Base-by-base conservation (phyloP, 257 asterid species). In the Capsicum chinense region DNA sequence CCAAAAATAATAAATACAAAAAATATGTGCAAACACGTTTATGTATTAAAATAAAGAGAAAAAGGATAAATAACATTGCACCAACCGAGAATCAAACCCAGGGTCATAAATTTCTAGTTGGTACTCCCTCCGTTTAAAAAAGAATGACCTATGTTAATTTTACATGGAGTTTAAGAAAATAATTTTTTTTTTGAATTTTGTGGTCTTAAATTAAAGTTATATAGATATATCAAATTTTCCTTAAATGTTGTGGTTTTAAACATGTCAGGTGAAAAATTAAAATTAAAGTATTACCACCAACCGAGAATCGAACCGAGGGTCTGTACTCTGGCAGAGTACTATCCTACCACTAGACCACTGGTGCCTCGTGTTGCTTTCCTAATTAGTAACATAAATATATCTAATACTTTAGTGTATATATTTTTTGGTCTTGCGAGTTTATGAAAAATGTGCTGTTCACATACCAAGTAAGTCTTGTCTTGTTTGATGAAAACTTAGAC, bases 241-340 rank as follows among this genome's bases (percentile, higher is more conserved):
- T 26, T 26, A 26, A 26, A 26, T 26, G 33, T 39, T 39, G 42
- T 39, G 42, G 42, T 39, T 4, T 39, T 39, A 39, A 39, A 39
- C 42, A 39, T 39, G 42, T 39, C 42, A 39, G 4, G 2, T 39
- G 42, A 2, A 39, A 39, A 39, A 4, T 39, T 39, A 4, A 39
- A 39, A 39, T 39, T 39, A 39, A 39, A 39, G 0, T 39, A 39
- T 39, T 39, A 4, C 5, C 42, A 95, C 93, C 95, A 95, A 95
- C 98, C 94, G 96, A 95, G 95, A 95, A 92, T 93, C 95, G 93
- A 95, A 92, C 97, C 97, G 94, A 26, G 96, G 96, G 95, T 95
- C 97, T 93, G 96, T 92, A 93, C 95, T 95, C 93, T 95, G 98
- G 97, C 94, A 93, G 97, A 93, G 96, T 94, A 94, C 92, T 93